Evolutionary conservation across 2,329 filamentous ascomycete genomes (phyloP).

Genomic region (Talaromyces sp.): DNA sequence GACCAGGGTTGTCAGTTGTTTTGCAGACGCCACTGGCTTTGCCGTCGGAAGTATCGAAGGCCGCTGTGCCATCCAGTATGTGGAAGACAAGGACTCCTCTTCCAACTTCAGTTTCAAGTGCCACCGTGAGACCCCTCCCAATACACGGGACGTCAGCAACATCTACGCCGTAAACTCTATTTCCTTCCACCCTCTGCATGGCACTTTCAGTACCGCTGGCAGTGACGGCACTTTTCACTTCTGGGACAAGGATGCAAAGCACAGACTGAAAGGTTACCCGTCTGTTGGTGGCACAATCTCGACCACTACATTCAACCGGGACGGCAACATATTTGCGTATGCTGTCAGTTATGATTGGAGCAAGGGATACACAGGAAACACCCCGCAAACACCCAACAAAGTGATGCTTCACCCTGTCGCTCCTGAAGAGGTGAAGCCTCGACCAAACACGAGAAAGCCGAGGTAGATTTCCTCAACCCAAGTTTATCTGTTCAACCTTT

Average conservation of each 20-base stretch:
- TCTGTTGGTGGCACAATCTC: conserved; percentile 81
- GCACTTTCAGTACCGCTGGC: conserved; percentile 96
- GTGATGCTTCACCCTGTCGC: conserved; percentile 77
- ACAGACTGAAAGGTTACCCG: conserved; percentile 83
- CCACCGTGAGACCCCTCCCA: conserved; percentile 73
- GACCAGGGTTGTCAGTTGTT: conserved; percentile 91
- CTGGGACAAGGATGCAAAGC: conserved; percentile 83
- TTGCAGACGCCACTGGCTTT: conserved; percentile 84
- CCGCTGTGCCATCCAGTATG: conserved; percentile 95
- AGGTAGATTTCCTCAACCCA: conserved; percentile 23
- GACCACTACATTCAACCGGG: conserved; percentile 83
- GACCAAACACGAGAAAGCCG: conserved; percentile 39
- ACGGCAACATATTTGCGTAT: conserved; percentile 78
- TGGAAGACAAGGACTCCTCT: conserved; percentile 87
- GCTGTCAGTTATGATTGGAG: conserved; percentile 97
- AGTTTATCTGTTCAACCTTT: not conserved
- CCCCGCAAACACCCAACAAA: conserved; percentile 63
- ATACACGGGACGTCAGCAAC: conserved; percentile 65
- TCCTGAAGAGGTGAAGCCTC: conserved; percentile 58
- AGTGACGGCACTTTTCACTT: conserved; percentile 82
- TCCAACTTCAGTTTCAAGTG: conserved; percentile 99
- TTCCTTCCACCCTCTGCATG: conserved; percentile 92
- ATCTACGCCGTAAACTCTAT: conserved; percentile 97
- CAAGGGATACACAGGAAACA: conserved; percentile 89
- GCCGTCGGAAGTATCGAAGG: conserved; percentile 96